Evolutionary conservation across 805 yeast species (phyloP), one percentile per base, ranked within the genome.

Genomic region (Yarrowia divulgata): DNA sequence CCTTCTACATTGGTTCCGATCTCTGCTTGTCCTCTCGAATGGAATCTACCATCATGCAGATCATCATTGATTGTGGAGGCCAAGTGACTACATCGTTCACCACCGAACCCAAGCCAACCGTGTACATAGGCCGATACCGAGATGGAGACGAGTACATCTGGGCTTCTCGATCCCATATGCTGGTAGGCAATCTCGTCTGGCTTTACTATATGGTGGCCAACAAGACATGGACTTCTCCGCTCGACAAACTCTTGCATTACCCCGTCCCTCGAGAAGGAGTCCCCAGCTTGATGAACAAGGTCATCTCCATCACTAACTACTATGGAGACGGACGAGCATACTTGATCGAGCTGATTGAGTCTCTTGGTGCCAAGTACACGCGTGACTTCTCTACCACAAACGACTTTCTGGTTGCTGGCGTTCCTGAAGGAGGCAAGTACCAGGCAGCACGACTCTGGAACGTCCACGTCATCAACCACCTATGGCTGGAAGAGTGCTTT

Each of bases 401-500:
- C 73, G 88, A 96, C 6, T 91, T 87, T 76, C 80, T 94, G 40
- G 82, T 94, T 4, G 86, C 91, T 1, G 89, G 93, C 0, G 83
- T 82, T 42, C 83, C 90, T 0, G 76, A 75, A 16, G 98, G 99
- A 1, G 85, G 84, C 69, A 94, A 94, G 78, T 91, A 85, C 74
- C 84, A 83, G 12, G 91, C 93, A 18, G 96, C 95, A 0, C 75
- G 81, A 43, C 83, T 83, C 71, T 93, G 97, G 97, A 75, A 77
- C 9, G 79, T 91, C 29, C 82, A 83, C 39, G 81, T 89, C 1
- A 88, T 91, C 0, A 93, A 90, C 74, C 97, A 92, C 77, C 75
- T 88, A 14, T 94, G 99, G 99, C 78, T 94, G 14, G 98, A 94
- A 75, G 93, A 90, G 68, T 85, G 92, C 50, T 94, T 83, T 71